Evolutionary conservation across 1,139 yeast genomes (phyloP), one percentile per base, ranked within the genome.

Genomic region (Petasospora fabianii): DNA sequence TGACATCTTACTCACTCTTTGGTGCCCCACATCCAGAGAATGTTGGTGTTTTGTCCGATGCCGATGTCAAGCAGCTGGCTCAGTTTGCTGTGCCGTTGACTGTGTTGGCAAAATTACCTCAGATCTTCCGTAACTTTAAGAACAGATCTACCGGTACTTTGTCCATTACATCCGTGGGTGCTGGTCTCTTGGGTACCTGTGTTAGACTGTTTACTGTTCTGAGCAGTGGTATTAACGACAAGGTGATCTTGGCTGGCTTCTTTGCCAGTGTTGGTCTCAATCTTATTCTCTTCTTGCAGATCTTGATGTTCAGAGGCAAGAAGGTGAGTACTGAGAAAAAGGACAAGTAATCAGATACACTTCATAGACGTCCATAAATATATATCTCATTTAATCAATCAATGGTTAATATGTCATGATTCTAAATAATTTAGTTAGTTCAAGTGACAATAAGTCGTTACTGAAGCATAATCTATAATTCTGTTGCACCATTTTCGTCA

Each of bases 141-240:
- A 68, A 71, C 52, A 65, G 68, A 47, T 70, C 80, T 3, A 76
- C 83, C 1, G 71, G 71, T 19, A 80, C 77, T 51, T 66, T 79
- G 48, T 69, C 80, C 15, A 65, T 68, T 13, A 60, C 76, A 32
- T 72, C 82, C 9, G 73, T 79, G 29, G 65, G 71, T 37, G 81
- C 79, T 42, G 75, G 77, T 53, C 65, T 73, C 27, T 42, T 73
- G 11, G 84, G 84, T 0, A 68, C 81, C 4, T 58, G 72, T 24
- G 72, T 76, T 20, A 65, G 85, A 41, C 75, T 78, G 13, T 76
- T 73, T 54, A 79, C 85, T 27, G 74, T 82, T 1, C 39, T 71
- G 30, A 72, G 68, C 46, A 45, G 57, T 30, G 69, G 66, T 29
- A 64, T 63, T 26, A 52, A 56, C 22, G 69, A 66, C 36, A 55